Evolutionary conservation across 2,329 filamentous ascomycete genomes (phyloP), one percentile per base, ranked within the genome.

Genomic region (Graphilbum ipis-grandicollis): DNA sequence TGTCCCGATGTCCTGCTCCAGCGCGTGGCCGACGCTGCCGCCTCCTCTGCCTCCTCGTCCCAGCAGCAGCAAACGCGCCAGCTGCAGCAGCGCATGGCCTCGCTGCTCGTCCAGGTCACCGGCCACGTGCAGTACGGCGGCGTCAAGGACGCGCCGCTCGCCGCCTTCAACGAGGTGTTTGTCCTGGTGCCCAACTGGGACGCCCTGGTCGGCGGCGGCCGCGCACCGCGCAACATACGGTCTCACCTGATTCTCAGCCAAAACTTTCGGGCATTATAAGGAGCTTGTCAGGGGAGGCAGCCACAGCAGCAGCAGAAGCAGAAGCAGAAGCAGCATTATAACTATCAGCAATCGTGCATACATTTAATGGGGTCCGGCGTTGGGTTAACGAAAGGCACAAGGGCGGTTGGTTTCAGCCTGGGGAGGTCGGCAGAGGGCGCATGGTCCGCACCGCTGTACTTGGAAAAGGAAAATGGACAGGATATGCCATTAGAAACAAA

Each of bases 161-260:
- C 73, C 46, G 73, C 71, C 26, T 93, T 93, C 53, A 79, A 74
- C 48, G 85, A 93, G 54, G 77, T 69, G 1, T 78, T 93, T 52
- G 69, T 92, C 19, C 62, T 93, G 38, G 79, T 88, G 28, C 83
- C 85, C 8, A 82, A 83, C 56, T 68, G 73, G 69, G 69, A 75
- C 44, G 44, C 37, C 4, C 23, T 44, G 10, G 56, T 63, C 0
- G 60, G 66, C 45, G 60, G 57, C 5, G 58, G 58, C 38, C 72
- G 70, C 43, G 64, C 68, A 26, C 54, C 65, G 3, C 65, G 66
- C 41, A 63, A 63, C 2, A 48, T 63, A 37, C 68, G 65, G 50
- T 62, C 64, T 46, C 81, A 75, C 66, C 56, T 84, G 39, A 70
- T 83, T 46, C 65, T 75, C 50, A 80, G 73, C 43, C 79, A 85